Evolutionary conservation across 192 early-diverging fungal genomes (phyloP), one percentile per base, ranked within the genome.

Genomic region (Coemansia reversa): DNA sequence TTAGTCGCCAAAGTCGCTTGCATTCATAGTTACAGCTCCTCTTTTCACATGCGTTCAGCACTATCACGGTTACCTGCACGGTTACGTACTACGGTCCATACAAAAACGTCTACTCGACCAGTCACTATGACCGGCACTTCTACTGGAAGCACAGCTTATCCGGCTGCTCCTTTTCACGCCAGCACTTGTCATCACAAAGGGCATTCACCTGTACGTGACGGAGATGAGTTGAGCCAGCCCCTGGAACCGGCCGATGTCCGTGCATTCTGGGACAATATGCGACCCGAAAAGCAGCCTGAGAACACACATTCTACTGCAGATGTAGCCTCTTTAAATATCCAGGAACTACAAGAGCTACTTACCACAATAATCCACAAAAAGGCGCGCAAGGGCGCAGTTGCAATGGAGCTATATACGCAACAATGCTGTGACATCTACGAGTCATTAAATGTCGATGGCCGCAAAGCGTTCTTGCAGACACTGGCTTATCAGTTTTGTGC

Each of bases 341-440:
- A 53, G 1, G 58, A 63, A 19, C 62, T 71, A 29, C 69, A 66
- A 22, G 56, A 54, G 16, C 69, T 75, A 20, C 58, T 75, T 4
- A 55, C 69, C 4, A 72, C 65, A 18, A 83, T 84, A 18, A 71
- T 81, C 2, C 79, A 80, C 66, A 74, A 84, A 33, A 67, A 79
- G 67, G 25, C 79, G 50, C 32, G 79, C 79, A 71, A 84, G 65
- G 42, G 86, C 71, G 72, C 83, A 69, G 65, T 72, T 66, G 62
- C 81, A 65, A 30, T 86, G 79, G 50, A 79, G 67, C 28, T 62
- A 62, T 79, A 52, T 16, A 78, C 84, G 9, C 84, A 86, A 59
- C 82, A 66, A 28, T 83, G 81, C 52, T 87, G 86, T 55, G 83
- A 85, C 51, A 55, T 86, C 19, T 90, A 87, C 67, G 66, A 82